These are phyloP conservation scores for Malassezia brasiliensis DNA, from an alignment of 1,284 basidiomycete genomes.

Conservation along the genomic window DNA sequence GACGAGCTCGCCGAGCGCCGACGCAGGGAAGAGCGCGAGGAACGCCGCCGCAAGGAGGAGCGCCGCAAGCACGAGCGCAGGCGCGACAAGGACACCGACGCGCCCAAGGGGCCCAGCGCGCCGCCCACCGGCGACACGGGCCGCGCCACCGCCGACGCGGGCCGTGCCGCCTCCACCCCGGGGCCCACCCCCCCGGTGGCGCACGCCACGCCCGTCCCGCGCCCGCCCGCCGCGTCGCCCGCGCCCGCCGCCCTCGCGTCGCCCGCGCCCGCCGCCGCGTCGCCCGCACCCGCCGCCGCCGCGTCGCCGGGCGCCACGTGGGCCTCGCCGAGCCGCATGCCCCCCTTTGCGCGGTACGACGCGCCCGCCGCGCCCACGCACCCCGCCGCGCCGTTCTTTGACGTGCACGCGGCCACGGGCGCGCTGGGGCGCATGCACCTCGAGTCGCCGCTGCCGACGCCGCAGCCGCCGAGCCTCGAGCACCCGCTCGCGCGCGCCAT, in stretches of 20 bases:
- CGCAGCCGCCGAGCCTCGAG: neutral
- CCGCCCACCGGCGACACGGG: neutral
- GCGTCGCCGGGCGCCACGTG: neutral
- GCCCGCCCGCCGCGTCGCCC: neutral
- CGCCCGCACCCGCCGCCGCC: neutral
- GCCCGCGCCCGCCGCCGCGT: neutral
- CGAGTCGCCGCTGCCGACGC: slow-evolving; percentile 1
- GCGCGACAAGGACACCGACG: too few relatives aligned
- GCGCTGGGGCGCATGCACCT: slow-evolving; percentile 8
- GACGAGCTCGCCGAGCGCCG: too few relatives aligned
- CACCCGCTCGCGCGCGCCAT: neutral
- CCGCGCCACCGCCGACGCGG: too few relatives aligned
- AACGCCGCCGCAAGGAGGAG: too few relatives aligned
- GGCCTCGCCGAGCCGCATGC: neutral
- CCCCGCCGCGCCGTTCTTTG: slow-evolving; percentile 6
- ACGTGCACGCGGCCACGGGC: neutral
- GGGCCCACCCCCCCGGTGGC: neutral
- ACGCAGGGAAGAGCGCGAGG: too few relatives aligned
- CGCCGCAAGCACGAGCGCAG: too few relatives aligned
- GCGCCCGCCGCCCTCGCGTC: too few relatives aligned
- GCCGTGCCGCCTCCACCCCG: too few relatives aligned
- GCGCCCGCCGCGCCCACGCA: neutral
- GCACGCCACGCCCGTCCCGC: neutral
- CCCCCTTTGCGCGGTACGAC: neutral
- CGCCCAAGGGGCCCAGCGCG: neutral